Evolutionary conservation across 106 monocot genomes (phyloP).

Genomic region (Apostasia shenzhenica): DNA sequence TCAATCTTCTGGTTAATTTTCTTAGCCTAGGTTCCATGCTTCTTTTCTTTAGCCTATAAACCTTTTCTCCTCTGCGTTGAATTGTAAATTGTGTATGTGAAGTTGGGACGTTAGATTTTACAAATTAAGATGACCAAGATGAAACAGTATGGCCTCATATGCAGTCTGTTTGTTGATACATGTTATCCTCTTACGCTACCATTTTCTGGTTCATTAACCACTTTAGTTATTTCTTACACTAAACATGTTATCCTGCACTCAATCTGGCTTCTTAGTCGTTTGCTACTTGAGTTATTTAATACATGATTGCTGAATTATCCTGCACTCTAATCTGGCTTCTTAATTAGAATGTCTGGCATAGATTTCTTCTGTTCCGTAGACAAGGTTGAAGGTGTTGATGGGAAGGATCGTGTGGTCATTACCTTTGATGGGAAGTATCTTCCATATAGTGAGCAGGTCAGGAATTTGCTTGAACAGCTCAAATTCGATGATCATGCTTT

Average conservation of each 20-base stretch:
- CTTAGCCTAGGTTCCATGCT: too few species aligned
- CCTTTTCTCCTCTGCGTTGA: too few species aligned
- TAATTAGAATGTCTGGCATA: constrained; percentile 82
- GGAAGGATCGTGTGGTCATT: constrained; percentile 79
- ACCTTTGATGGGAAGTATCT: constrained; percentile 94
- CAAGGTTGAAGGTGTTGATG: constrained; percentile 79
- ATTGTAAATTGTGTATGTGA: too few species aligned
- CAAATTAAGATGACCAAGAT: too few species aligned
- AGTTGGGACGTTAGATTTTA: too few species aligned
- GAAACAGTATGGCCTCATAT: too few species aligned
- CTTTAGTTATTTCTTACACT: neutral
- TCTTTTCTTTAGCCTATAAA: too few species aligned
- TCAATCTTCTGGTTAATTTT: too few species aligned
- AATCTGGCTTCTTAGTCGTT: neutral
- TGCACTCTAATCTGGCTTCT: constrained; percentile 1
- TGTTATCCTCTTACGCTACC: too few species aligned
- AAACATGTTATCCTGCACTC: neutral
- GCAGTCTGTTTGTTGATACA: too few species aligned
- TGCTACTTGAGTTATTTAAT: neutral
- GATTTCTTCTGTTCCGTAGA: constrained; percentile 92
- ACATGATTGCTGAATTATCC: neutral
- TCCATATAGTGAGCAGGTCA: constrained; percentile 77
- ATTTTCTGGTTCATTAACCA: too few species aligned
- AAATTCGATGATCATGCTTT: neutral
- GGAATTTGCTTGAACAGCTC: neutral